These are phyloP conservation scores for Penicillium canariense DNA, from an alignment of 495 filamentous ascomycete genomes.

Conservation along the genomic window DNA sequence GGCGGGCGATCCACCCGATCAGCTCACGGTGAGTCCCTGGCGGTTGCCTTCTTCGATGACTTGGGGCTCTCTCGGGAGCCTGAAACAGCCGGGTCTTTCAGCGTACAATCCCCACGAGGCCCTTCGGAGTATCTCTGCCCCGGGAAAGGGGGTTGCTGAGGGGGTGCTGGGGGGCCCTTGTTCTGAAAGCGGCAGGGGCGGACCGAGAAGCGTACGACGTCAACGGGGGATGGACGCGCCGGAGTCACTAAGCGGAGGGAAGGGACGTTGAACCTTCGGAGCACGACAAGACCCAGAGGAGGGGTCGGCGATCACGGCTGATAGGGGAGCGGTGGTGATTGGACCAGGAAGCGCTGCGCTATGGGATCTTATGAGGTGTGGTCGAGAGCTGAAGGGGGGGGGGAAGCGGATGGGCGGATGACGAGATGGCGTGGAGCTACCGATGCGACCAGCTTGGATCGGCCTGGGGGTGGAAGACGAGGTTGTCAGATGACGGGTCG, in stretches of 20 bases:
- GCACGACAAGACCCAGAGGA: slow-evolving; percentile 9
- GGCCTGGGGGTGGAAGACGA: slow-evolving; percentile 10
- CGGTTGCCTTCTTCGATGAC: slow-evolving; percentile 16
- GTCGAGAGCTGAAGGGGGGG: slow-evolving; percentile 4
- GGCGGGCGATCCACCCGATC: slow-evolving; percentile 16
- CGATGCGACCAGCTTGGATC: slow-evolving; percentile 30
- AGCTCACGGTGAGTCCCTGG: slow-evolving; percentile 6
- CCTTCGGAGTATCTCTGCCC: background rate
- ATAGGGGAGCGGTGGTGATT: slow-evolving; percentile 18
- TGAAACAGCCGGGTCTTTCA: slow-evolving; percentile 10
- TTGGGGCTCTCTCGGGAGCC: background rate
- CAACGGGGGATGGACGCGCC: slow-evolving; percentile 13
- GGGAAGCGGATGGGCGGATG: slow-evolving; percentile 15
- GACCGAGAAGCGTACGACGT: slow-evolving; percentile 13
- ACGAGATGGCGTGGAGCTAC: slow-evolving; percentile 32
- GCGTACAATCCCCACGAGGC: background rate
- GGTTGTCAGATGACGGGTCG: slow-evolving; percentile 30
- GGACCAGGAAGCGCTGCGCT: slow-evolving; percentile 28
- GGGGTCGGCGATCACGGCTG: slow-evolving; percentile 12
- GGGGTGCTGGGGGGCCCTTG: background rate
- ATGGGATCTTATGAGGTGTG: slow-evolving; percentile 10
- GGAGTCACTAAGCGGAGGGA: slow-evolving; percentile 16
- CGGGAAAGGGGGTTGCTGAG: background rate
- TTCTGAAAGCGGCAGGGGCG: slow-evolving; percentile 8
- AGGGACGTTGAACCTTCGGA: slow-evolving; percentile 21